Evolutionary conservation across 148 eudicot genomes (phyloP).

Genomic region (Rhododendron ovatum): DNA sequence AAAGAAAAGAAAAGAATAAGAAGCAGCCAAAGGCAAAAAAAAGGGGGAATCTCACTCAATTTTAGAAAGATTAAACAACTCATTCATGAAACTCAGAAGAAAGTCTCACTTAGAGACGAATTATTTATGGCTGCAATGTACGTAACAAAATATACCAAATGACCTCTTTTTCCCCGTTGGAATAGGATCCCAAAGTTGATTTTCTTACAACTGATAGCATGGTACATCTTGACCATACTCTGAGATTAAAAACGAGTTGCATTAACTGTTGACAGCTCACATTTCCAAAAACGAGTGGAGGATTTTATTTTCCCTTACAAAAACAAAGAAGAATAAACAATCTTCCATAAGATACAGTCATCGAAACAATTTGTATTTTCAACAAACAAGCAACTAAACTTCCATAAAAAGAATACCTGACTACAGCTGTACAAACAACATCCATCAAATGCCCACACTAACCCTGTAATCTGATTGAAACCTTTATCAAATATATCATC

Average conservation of each 20-base stretch:
- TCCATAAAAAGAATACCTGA: slow-evolving; percentile 47
- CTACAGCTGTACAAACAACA: slow-evolving; percentile 82
- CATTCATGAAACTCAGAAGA: not conserved
- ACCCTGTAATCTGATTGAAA: slow-evolving; percentile 67
- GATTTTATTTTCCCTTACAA: not conserved
- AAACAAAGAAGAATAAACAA: not conserved
- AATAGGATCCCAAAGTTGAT: not conserved
- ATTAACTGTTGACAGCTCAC: not conserved
- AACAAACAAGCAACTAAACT: not conserved
- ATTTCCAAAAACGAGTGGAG: not conserved
- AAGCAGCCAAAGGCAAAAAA: not conserved
- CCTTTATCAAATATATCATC: slow-evolving; percentile 8
- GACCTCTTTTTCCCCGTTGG: not conserved
- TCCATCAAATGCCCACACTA: slow-evolving; percentile 90
- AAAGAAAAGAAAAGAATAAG: not conserved
- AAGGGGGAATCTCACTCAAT: not conserved
- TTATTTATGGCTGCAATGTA: not conserved
- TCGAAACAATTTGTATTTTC: not conserved
- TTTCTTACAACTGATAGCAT: not conserved
- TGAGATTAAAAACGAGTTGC: not conserved
- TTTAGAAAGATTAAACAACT: not conserved
- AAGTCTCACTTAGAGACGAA: not conserved
- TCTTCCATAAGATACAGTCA: not conserved
- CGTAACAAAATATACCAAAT: not conserved
- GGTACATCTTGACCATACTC: not conserved